Conservation (phyloP, 768 basidiomycete genomes). For the Butyriboletus loyo region DNA sequence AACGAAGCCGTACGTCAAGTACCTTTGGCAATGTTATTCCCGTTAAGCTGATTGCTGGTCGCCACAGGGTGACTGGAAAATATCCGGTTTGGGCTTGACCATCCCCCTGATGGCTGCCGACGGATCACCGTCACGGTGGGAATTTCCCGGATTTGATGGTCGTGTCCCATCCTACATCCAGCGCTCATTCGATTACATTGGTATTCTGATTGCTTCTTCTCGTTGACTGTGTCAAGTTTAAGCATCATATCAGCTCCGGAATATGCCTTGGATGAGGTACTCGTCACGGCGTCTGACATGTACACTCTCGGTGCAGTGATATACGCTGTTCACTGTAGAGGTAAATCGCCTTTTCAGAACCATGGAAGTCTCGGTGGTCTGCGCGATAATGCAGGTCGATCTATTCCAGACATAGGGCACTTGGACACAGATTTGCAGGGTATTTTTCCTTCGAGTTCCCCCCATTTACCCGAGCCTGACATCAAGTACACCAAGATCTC, state of each 20-base stretch:
- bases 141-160: slow-evolving; percentile 86
- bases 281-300: slow-evolving; percentile 88
- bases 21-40: not conserved
- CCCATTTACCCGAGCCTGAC: slow-evolving; percentile 7
- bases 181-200: slow-evolving; percentile 93
- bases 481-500: slow-evolving; percentile 49
- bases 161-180: slow-evolving; percentile 79
- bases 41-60: not conserved
- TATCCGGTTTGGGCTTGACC: slow-evolving; percentile 85
- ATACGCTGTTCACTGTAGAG: slow-evolving; percentile 88
- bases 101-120: slow-evolving; percentile 68
- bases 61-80: slow-evolving; percentile 95
- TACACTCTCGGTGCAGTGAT: slow-evolving; percentile 89
- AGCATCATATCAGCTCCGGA: slow-evolving; percentile 69
- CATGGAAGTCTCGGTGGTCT: slow-evolving; percentile 71
- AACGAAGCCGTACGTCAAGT: slow-evolving; percentile 70
- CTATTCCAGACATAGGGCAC: slow-evolving; percentile 57
- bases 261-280: slow-evolving; percentile 86
- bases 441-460: slow-evolving; percentile 23
- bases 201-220: slow-evolving; percentile 37
- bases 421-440: slow-evolving; percentile 75
- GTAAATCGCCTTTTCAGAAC: slow-evolving; percentile 82
- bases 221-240: slow-evolving; percentile 1
- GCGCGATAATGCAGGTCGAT: slow-evolving; percentile 65
- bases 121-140: slow-evolving; percentile 79